A percentile compares a stretch with the other conserved stretches of the same genome.
Conservation (phyloP, 345 rosid genomes). For the Citrus reticulata region DNA sequence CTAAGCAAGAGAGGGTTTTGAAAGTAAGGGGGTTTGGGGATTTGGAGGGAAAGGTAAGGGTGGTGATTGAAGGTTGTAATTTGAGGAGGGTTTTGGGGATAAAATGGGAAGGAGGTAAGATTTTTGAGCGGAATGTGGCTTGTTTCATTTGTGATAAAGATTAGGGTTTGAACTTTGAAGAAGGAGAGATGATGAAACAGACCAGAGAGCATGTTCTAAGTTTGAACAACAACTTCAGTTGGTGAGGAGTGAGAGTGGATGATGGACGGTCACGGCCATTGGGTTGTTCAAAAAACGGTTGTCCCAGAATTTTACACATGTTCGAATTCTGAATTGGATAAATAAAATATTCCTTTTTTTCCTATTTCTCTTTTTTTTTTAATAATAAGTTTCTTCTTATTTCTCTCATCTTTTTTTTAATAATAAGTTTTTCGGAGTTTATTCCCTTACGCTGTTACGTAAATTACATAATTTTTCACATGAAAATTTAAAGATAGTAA, state of each 20-base stretch:
- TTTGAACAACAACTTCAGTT: background rate
- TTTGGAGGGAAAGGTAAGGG: constrained; percentile 30
- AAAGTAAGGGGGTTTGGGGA: constrained; percentile 16
- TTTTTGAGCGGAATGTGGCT: constrained; percentile 25
- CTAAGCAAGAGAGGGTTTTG: constrained; percentile 26
- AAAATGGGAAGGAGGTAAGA: constrained; percentile 35
- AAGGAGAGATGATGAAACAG: constrained; percentile 20
- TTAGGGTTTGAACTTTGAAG: constrained; percentile 22
- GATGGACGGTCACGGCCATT: background rate
- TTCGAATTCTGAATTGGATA: background rate
- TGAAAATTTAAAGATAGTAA: too few relatives aligned
- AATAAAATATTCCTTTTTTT: background rate
- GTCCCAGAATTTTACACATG: constrained; percentile 36
- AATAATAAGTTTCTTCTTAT: too few relatives aligned
- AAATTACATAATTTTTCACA: too few relatives aligned
- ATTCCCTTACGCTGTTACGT: too few relatives aligned
- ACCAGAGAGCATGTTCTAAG: too few relatives aligned
- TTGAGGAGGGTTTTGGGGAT: constrained; percentile 26
- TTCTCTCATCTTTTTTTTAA: too few relatives aligned
- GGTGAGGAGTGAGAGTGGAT: background rate
- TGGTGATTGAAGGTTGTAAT: constrained; percentile 2
- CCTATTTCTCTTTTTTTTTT: too few relatives aligned
- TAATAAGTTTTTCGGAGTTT: too few relatives aligned
- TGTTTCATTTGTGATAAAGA: constrained; percentile 40
- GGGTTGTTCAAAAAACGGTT: constrained; percentile 12